Conservation (phyloP, 305 asterid species). For the Rubia balearica region DNA sequence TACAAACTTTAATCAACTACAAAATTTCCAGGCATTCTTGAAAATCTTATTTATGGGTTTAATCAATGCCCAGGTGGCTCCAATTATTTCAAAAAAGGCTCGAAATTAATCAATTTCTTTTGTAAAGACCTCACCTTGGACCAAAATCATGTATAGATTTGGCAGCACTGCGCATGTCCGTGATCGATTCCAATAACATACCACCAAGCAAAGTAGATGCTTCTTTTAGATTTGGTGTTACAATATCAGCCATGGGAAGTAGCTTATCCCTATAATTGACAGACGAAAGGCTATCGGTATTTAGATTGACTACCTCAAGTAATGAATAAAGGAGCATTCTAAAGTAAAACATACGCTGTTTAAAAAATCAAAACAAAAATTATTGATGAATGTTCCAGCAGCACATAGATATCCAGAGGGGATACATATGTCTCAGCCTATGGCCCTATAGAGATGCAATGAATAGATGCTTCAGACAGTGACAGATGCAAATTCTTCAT, state of each 20-base stretch:
- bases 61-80: not conserved
- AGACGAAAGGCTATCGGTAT: slow-evolving; percentile 13
- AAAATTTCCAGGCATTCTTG: not conserved
- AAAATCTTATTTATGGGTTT: not conserved
- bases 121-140: slow-evolving; percentile 50
- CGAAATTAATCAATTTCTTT: not conserved
- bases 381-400: not conserved
- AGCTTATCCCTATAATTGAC: slow-evolving; percentile 58
- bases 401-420: not conserved
- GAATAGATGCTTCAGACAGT: not conserved
- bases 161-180: slow-evolving; percentile 91
- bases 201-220: slow-evolving; percentile 87
- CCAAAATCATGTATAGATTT: slow-evolving; percentile 72
- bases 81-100: not conserved
- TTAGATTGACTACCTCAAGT: not conserved
- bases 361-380: not conserved
- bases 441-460: not conserved
- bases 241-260: slow-evolving; percentile 83
- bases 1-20: not conserved
- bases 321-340: slow-evolving; percentile 4
- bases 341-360: not conserved
- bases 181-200: slow-evolving; percentile 48
- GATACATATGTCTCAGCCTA: not conserved
- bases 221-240: slow-evolving; percentile 84
- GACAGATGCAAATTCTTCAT: not conserved